phyloP scores from a whole-genome alignment of 441 rosid genomes.

The Adansonia grandidieri region DNA sequence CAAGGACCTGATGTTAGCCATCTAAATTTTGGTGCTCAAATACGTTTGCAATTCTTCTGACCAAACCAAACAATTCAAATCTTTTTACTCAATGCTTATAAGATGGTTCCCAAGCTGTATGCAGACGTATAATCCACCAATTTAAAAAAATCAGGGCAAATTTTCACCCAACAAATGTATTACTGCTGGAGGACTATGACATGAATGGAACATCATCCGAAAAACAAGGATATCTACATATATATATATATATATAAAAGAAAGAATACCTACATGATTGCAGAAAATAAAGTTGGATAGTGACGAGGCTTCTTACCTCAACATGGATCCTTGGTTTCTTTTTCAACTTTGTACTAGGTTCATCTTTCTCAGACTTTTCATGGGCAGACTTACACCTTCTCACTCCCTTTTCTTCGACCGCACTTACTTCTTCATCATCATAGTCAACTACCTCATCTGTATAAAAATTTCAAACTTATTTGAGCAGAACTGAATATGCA shows the following conservation, averaged over 20 bases:
- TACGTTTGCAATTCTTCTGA: too few relatives aligned
- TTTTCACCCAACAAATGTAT: neutral
- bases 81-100: neutral
- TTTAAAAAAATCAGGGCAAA: neutral
- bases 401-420: neutral
- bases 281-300: neutral
- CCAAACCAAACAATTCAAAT: neutral
- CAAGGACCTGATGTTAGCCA: neutral
- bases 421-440: conserved; percentile 20
- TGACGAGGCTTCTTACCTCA: conserved; percentile 24
- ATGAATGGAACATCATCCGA: neutral
- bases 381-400: conserved; percentile 11
- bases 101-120: neutral
- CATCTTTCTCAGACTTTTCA: conserved; percentile 23
- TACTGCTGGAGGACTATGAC: neutral
- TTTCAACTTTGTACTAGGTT: conserved; percentile 22
- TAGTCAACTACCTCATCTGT: conserved; percentile 23
- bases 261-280: neutral
- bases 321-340: conserved; percentile 27
- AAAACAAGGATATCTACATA: neutral
- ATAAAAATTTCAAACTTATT: neutral
- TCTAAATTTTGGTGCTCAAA: too few relatives aligned
- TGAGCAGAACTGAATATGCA: conserved; percentile 8
- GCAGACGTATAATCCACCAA: neutral
- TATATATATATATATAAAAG: neutral